These are phyloP conservation scores for Ostreobium quekettii DNA, from an alignment of 139 green algal species.

Conservation along the genomic window DNA sequence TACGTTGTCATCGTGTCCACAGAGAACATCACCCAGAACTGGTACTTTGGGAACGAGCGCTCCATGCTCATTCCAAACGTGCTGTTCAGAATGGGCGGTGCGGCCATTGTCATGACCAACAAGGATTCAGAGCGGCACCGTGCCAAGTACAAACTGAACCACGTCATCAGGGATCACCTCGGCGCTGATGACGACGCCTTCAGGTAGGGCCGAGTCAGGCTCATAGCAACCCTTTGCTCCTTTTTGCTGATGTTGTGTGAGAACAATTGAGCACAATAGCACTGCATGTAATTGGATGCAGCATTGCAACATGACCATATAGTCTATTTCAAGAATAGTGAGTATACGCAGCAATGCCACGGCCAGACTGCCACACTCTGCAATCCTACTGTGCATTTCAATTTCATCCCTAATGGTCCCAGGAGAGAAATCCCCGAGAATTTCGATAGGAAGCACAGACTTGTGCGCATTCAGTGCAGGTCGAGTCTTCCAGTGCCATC, in stretches of 20 bases:
- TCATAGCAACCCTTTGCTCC: not conserved
- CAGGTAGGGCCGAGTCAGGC: constrained; percentile 19
- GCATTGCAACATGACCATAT: too few species aligned
- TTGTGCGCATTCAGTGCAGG: too few species aligned
- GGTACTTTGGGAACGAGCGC: constrained; percentile 43
- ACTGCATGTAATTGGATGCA: too few species aligned
- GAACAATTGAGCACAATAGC: too few species aligned
- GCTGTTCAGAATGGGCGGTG: constrained; percentile 48
- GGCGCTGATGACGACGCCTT: constrained; percentile 31
- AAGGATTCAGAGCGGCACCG: constrained; percentile 15
- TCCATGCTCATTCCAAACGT: constrained; percentile 40
- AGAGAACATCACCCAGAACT: constrained; percentile 44
- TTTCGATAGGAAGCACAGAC: too few species aligned
- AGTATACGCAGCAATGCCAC: too few species aligned
- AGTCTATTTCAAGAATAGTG: too few species aligned
- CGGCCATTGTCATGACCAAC: constrained; percentile 40
- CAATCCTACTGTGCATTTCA: too few species aligned
- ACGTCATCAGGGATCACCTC: constrained; percentile 35
- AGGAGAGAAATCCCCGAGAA: not conserved
- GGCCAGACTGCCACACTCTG: too few species aligned
- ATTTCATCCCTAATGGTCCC: too few species aligned
- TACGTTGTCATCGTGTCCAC: constrained; percentile 46
- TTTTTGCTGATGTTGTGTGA: not conserved
- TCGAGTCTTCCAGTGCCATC: too few species aligned
- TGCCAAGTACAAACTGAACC: constrained; percentile 44